Evolutionary conservation across 352 stramenopile species (phyloP), one percentile per base, ranked within the genome.

Genomic region (Phytophthora lateralis): DNA sequence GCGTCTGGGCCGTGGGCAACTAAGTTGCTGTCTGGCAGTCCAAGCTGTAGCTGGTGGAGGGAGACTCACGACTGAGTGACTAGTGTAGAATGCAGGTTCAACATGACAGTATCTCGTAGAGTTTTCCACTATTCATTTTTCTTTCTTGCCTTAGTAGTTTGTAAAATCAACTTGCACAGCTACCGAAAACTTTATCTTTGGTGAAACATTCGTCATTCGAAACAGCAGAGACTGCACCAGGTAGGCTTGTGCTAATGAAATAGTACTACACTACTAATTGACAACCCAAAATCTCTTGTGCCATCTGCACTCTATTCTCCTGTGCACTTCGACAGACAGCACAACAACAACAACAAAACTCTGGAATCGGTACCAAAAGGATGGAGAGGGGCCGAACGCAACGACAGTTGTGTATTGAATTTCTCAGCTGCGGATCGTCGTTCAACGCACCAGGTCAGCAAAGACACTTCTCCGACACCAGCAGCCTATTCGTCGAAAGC

Each of bases 1-100:
- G 97, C 75, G 97, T 98, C 52, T 99, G 86, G 81, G 71, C 87
- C 53, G 87, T 96, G 45, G 87, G 87, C 62, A 93, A 94, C 80
- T 95, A 93, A 91, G 78, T 24, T 37, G 12, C n/a, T 26, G 21
- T 64, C 30, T 44, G 0, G 6, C 6, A 52, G 20, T 12, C 53
- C 18, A 41, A 38, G 34, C 34, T 61, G 38, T 55, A 57, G 46
- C 11, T 55, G 20, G 58, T 56, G 56, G 42, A 49, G 35, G 39
- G 45, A 44, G 39, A 56, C 53, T 66, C n/a, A 29, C 26, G 21
- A 17, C 39, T 48, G 52, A 26, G 24, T 56, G n/a, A 30, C 3
- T 63, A 68, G 47, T 66, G 55, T 67, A 60, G 35, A 60, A 44
- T 44, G 38, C 47, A 24, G 21, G 21, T 24, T 61, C 53, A 71